Evolutionary conservation across 2,329 filamentous ascomycete species (phyloP), one percentile per base, ranked within the genome.

Genomic region (Sclerotinia nivalis): DNA sequence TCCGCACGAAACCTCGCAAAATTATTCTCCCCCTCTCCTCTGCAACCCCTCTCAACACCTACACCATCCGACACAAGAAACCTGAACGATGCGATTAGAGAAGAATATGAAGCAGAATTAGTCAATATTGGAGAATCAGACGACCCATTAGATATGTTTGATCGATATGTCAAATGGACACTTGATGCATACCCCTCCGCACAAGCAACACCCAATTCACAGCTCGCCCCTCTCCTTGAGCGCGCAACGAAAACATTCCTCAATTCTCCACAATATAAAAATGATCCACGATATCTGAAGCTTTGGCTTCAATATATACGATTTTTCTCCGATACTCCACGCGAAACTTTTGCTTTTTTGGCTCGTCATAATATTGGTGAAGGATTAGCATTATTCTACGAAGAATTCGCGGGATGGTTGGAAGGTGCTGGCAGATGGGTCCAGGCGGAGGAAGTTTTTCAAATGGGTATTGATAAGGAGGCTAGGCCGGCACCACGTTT

Each of bases 121-220:
- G 85, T 88, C 56, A 87, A 84, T 61, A 89, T 96, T 65, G 87
- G 88, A 73, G 96, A 99, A 79, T 93, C 92, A 0, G 96, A 99
- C 78, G 96, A 99, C 77, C 96, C 96, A 1, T 88, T 99, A 61
- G 96, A 98, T 77, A 87, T 97, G 72, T 99, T 93, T 82, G 95
- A 98, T 80, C 90, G 96, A 79, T 99, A 99, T 79, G 93, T 98
- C 70, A 93, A 93, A 81, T 99, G 96, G 96, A 97, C 94, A 1
- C 84, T 98, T 40, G 93, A 97, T 80, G 91, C 95, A 67, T 99
- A 98, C 79, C 95, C 96, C 2, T 95, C 94, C 0, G 92, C 95
- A 34, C 94, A 97, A 82, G 93, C 94, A 68, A 97, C 94, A 43
- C 87, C 93, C 1, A 89, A 96, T 77, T 97, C 95, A n/a, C 93